A percentile compares a stretch with the other conserved stretches of the same genome.
These are phyloP conservation scores for Globisporangium paroecandrum DNA, from an alignment of 352 stramenopile genomes.

Conservation along the genomic window DNA sequence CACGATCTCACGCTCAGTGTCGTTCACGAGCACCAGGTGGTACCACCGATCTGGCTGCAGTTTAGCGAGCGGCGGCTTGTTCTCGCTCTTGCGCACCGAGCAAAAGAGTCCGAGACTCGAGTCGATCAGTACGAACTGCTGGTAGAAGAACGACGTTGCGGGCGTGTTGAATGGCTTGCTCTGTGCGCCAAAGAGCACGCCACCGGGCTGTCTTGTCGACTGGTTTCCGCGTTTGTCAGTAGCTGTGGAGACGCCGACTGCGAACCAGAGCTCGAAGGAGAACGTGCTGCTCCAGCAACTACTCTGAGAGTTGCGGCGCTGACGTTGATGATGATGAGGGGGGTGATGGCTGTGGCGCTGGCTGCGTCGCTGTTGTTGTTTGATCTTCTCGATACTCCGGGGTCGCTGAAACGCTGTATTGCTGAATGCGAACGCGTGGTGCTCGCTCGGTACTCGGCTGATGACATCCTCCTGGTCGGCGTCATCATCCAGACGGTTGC, in stretches of 20 bases:
- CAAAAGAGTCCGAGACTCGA: constrained; percentile 34
- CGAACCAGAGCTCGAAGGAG: constrained; percentile 9
- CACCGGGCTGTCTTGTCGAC: constrained; percentile 11
- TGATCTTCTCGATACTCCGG: neutral
- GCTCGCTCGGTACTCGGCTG: neutral
- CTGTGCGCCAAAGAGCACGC: constrained; percentile 42
- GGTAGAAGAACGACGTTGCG: constrained; percentile 35
- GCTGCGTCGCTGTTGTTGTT: neutral
- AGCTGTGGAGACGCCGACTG: neutral
- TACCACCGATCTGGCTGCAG: constrained; percentile 36
- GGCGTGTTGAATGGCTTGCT: constrained; percentile 27
- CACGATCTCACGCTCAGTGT: constrained; percentile 24
- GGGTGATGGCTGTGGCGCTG: neutral
- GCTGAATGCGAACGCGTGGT: constrained; percentile 1
- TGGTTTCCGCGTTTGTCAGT: neutral
- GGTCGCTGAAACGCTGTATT: constrained; percentile 3
- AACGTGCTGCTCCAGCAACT: neutral
- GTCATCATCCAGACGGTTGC: neutral
- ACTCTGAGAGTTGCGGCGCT: neutral
- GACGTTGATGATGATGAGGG: neutral
- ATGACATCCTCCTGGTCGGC: neutral
- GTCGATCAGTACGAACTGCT: constrained; percentile 43
- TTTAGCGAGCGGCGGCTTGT: constrained; percentile 16
- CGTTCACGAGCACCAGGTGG: constrained; percentile 44
- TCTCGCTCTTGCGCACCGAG: constrained; percentile 24